Percentiles rank a stretch among this genome's conserved stretches.
These are phyloP conservation scores for Flueggea neowawraea DNA, from an alignment of 441 rosid species.

Conservation along the genomic window DNA sequence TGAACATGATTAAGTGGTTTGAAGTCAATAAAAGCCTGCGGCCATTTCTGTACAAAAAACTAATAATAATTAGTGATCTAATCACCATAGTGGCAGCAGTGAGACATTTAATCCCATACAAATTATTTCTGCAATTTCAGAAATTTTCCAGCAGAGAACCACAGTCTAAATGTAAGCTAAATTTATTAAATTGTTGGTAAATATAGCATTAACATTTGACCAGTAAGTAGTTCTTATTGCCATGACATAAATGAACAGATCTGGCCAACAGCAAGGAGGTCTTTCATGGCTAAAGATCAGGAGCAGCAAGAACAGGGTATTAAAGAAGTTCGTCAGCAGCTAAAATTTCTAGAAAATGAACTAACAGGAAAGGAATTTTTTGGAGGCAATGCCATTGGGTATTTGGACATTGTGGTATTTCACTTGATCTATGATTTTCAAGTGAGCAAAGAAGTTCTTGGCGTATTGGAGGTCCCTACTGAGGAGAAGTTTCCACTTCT, in stretches of 20 bases:
- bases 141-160: too few relatives aligned
- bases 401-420: conserved; percentile 19
- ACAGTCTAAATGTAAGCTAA: too few relatives aligned
- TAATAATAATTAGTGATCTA: too few relatives aligned
- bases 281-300: neutral
- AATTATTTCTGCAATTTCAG: too few relatives aligned
- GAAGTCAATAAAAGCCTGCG: too few relatives aligned
- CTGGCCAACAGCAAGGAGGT: neutral
- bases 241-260: neutral
- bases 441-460: conserved; percentile 17
- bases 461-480: conserved; percentile 5
- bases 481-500: conserved; percentile 32
- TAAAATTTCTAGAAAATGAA: conserved; percentile 25
- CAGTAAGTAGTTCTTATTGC: too few relatives aligned
- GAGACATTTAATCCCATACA: too few relatives aligned
- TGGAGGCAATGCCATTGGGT: conserved; percentile 34
- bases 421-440: neutral
- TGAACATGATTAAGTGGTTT: too few relatives aligned
- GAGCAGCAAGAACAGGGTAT: neutral
- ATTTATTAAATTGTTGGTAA: too few relatives aligned
- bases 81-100: too few relatives aligned
- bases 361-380: conserved; percentile 38
- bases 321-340: conserved; percentile 3
- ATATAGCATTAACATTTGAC: too few relatives aligned
- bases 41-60: too few relatives aligned